Conservation (phyloP, 192 early-diverging fungal species). For the Kickxella alabastrina region DNA sequence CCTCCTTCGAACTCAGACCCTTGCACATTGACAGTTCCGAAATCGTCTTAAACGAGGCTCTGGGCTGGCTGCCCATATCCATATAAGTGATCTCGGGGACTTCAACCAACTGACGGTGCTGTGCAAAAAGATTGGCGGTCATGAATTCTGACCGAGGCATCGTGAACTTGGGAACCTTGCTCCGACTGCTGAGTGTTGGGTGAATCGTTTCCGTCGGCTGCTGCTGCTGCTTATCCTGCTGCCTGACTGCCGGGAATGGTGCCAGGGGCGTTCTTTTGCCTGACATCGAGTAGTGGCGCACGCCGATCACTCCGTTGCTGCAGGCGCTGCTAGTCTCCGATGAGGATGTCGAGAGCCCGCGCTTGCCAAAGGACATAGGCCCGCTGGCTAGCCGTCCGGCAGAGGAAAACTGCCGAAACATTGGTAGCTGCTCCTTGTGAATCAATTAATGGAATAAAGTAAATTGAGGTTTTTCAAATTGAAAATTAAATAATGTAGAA, state of each 20-base stretch:
- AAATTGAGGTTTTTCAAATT: too few species aligned
- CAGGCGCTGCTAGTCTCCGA: background rate
- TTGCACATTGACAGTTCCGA: slow-evolving; percentile 25
- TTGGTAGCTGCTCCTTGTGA: too few species aligned
- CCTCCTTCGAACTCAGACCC: slow-evolving; percentile 22
- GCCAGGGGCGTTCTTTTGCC: slow-evolving; percentile 23
- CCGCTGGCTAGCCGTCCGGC: background rate
- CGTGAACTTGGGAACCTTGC: slow-evolving; percentile 45
- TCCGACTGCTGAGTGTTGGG: background rate
- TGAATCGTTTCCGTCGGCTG: background rate
- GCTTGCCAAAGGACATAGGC: slow-evolving; percentile 3
- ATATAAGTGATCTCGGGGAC: slow-evolving; percentile 1
- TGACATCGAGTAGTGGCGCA: slow-evolving; percentile 37
- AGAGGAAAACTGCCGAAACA: too few species aligned
- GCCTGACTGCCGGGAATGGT: background rate
- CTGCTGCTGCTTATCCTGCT: slow-evolving; percentile 2
- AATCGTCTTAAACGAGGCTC: slow-evolving; percentile 36
- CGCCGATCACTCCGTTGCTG: slow-evolving; percentile 1
- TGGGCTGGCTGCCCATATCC: background rate
- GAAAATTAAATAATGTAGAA: background rate
- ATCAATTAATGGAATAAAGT: too few species aligned
- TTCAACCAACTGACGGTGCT: slow-evolving; percentile 31
- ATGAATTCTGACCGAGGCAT: slow-evolving; percentile 42
- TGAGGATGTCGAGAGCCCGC: slow-evolving; percentile 6
- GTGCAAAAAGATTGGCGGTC: slow-evolving; percentile 35